Base-by-base conservation (phyloP, 192 early-diverging fungal genomes). In the Chytriomyces sp. region DNA sequence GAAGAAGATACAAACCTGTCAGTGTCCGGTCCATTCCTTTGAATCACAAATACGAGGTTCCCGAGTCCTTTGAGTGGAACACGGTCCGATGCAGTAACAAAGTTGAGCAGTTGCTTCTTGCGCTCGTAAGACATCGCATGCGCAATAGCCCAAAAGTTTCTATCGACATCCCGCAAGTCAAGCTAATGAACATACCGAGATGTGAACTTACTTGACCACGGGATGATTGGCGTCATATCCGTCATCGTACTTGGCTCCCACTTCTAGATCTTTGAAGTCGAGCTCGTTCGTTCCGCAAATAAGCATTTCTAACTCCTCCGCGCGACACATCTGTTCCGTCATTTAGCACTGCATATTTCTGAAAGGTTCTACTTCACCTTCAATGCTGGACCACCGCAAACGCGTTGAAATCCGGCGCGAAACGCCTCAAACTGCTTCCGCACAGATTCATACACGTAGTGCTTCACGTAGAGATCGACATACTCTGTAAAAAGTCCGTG, bases 41-140 rank as follows among this genome's bases (percentile, higher is more conserved):
- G 96, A 14, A 98, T 86, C 38, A 95, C 93, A 92, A 98, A 98
- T 26, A 90, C 88, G 32, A 98, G 76, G 30, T 85, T 81, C 30
- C 85, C 82, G 39, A 93, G 84, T 1, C 96, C 94, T 52, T 89
- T 88, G 39, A 96, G 74, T 6, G 96, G 96, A 3, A 96, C 80
- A n/a, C 93, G 88, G 69, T 96, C 93, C 33, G 88, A 89, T 3
- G 94, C 93, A 5, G 94, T 98, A 2, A 98, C 96, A 86, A 98
- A 98, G 0, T 85, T 77, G 39, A 98, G 78, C 37, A 98, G 81
- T 39, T 90, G 73, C 41, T 88, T 84, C 69, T 93, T 91, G 39
- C 90, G 89, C 32, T 81, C 81, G 6, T 85, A 72, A 1, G 81
- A 67, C 65, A 96, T 74, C 12, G 64, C 38, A 53, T 89, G 89